Evolutionary conservation across 2,329 filamentous ascomycete genomes (phyloP).

Genomic region (Coleophoma crateriformis): DNA sequence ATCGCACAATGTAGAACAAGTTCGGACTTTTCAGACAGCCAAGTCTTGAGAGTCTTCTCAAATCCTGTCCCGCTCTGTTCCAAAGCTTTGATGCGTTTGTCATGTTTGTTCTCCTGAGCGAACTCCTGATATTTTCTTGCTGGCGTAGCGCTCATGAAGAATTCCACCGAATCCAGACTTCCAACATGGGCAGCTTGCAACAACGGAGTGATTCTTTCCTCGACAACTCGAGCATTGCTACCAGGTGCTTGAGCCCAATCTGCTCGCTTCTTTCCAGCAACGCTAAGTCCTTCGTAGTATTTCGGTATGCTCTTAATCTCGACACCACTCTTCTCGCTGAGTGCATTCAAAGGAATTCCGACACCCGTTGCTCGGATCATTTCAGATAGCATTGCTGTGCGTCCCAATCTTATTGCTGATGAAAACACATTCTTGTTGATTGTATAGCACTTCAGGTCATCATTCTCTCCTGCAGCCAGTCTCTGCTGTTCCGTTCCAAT

Average conservation of each 20-base stretch:
- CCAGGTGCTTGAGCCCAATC: slow-evolving; percentile 71
- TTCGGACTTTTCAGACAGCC: slow-evolving; percentile 57
- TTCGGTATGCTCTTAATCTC: slow-evolving; percentile 58
- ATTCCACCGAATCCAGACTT: slow-evolving; percentile 66
- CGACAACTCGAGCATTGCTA: slow-evolving; percentile 36
- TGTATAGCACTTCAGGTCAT: slow-evolving; percentile 21
- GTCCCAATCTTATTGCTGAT: slow-evolving; percentile 39
- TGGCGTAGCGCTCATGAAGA: slow-evolving; percentile 70
- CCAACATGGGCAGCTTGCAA: slow-evolving; percentile 51
- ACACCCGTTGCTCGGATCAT: slow-evolving; percentile 63
- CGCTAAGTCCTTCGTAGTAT: slow-evolving; percentile 72
- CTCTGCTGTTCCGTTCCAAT: slow-evolving; percentile 18
- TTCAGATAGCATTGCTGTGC: slow-evolving; percentile 51
- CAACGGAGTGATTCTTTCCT: slow-evolving; percentile 49
- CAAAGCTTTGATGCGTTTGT: slow-evolving; percentile 58
- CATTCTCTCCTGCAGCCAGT: slow-evolving; percentile 17
- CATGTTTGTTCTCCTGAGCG: slow-evolving; percentile 52
- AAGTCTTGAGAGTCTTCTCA: slow-evolving; percentile 55
- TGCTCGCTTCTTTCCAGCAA: slow-evolving; percentile 66
- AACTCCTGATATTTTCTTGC: slow-evolving; percentile 65
- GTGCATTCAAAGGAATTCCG: slow-evolving; percentile 61
- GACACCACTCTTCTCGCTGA: slow-evolving; percentile 61
- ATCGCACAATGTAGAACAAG: slow-evolving; percentile 64
- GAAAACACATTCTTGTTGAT: slow-evolving; percentile 31
- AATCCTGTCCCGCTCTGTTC: slow-evolving; percentile 55